Percentiles rank a stretch among this genome's conserved stretches.
phyloP scores from a whole-genome alignment of 2,329 filamentous ascomycete genomes.

The Drechslerella stenobrocha region DNA sequence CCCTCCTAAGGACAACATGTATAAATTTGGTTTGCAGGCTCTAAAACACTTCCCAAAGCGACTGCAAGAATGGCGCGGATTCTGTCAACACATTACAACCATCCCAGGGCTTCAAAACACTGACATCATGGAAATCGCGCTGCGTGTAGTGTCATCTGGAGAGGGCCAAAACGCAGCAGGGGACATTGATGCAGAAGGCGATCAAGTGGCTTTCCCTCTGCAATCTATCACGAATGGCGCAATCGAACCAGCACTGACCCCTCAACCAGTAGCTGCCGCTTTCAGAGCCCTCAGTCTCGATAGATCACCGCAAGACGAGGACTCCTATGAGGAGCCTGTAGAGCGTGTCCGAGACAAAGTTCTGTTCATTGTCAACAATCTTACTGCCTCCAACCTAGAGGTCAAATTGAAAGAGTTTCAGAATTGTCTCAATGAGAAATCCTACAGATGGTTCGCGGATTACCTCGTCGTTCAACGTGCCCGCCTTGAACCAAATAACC shows the following conservation, averaged over 20 bases:
- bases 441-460: slow-evolving; percentile 94
- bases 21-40: slow-evolving; percentile 95
- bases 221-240: slow-evolving; percentile 29
- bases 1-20: slow-evolving; percentile 78
- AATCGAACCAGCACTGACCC: slow-evolving; percentile 54
- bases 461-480: slow-evolving; percentile 95
- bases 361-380: slow-evolving; percentile 93
- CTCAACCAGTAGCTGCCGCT: slow-evolving; percentile 60
- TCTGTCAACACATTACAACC: slow-evolving; percentile 80
- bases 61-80: slow-evolving; percentile 91
- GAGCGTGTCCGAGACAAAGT: slow-evolving; percentile 89
- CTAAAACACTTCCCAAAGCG: slow-evolving; percentile 83
- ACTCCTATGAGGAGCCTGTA: slow-evolving; percentile 75
- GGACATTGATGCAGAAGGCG: slow-evolving; percentile 26
- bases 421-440: slow-evolving; percentile 73
- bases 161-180: slow-evolving; percentile 52
- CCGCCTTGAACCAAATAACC: slow-evolving; percentile 96
- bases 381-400: slow-evolving; percentile 84
- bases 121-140: slow-evolving; percentile 78
- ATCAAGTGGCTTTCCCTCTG: slow-evolving; percentile 54
- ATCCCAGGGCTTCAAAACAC: slow-evolving; percentile 81
- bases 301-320: slow-evolving; percentile 64
- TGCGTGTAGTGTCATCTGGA: slow-evolving; percentile 65
- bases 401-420: slow-evolving; percentile 81
- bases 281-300: slow-evolving; percentile 81